Conservation (phyloP, 257 asterid genomes). For the Ophiorrhiza pumila region DNA sequence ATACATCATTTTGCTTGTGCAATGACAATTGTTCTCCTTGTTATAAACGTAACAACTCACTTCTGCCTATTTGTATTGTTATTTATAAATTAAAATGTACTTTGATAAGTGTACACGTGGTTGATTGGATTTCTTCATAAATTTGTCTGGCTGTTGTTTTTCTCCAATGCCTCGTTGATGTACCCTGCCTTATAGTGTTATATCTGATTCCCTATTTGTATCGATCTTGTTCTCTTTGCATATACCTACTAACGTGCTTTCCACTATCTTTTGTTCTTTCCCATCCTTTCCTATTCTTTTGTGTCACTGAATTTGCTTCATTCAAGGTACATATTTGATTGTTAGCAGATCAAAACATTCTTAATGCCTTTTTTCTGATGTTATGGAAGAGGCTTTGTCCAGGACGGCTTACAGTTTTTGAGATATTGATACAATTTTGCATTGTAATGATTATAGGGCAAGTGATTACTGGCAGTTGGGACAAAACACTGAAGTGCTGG, state of each 20-base stretch:
- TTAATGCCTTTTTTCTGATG: neutral
- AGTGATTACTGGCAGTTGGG: conserved; percentile 99
- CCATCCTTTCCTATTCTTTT: neutral
- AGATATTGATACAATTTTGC: conserved; percentile 9
- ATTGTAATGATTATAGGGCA: conserved; percentile 51
- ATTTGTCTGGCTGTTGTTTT: neutral
- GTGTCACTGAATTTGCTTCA: neutral
- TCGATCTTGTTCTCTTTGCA: too few relatives aligned
- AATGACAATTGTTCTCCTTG: neutral
- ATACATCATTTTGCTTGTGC: neutral
- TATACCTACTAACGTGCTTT: too few relatives aligned
- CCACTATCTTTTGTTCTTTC: neutral
- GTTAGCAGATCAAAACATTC: neutral
- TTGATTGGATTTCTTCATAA: neutral
- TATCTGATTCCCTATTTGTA: neutral
- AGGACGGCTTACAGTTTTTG: neutral
- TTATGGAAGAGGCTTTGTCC: neutral
- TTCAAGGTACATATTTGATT: neutral
- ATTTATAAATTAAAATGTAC: neutral
- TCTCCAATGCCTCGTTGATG: neutral
- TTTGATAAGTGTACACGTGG: neutral
- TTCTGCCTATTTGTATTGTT: neutral
- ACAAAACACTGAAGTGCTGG: conserved; percentile 94
- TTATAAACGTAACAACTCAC: neutral
- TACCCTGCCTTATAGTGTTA: neutral